Conservation (phyloP, 2,329 filamentous ascomycete species). For the Didymella arachidicola region DNA sequence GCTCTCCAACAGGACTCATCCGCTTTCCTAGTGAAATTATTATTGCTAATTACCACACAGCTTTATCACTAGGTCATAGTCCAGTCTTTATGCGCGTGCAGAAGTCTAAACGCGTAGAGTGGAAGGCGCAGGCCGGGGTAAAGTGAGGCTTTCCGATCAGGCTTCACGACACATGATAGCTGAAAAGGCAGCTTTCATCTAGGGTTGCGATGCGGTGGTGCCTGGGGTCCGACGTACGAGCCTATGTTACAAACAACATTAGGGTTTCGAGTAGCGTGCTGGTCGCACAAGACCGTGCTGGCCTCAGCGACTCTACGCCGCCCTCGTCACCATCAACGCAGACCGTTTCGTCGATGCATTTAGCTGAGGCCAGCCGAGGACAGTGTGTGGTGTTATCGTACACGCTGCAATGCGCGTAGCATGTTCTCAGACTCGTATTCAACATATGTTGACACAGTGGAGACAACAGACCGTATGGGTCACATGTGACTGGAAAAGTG, state of each 20-base stretch:
- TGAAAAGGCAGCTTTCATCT: neutral
- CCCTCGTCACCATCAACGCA: neutral
- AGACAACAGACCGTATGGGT: too few relatives aligned
- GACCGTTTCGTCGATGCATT: neutral
- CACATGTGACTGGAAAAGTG: too few relatives aligned
- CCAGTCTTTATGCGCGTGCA: too few relatives aligned
- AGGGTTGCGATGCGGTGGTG: neutral
- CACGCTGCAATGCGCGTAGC: neutral
- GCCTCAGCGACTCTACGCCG: neutral
- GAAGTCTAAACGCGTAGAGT: too few relatives aligned
- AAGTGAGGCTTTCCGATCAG: neutral
- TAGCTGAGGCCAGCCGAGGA: neutral
- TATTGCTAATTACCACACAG: too few relatives aligned
- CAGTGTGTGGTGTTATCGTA: neutral
- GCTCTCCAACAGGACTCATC: too few relatives aligned
- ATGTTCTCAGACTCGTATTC: too few relatives aligned
- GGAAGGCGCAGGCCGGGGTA: neutral
- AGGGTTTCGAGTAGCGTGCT: neutral
- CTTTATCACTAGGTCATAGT: too few relatives aligned
- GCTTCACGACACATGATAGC: neutral
- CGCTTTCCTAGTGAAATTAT: too few relatives aligned
- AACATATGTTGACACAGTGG: too few relatives aligned
- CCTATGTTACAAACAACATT: neutral
- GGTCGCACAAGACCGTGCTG: neutral
- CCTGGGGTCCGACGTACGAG: neutral